These are phyloP conservation scores for Micractinium sp. DNA, from an alignment of 139 green algal genomes.

Conservation along the genomic window DNA sequence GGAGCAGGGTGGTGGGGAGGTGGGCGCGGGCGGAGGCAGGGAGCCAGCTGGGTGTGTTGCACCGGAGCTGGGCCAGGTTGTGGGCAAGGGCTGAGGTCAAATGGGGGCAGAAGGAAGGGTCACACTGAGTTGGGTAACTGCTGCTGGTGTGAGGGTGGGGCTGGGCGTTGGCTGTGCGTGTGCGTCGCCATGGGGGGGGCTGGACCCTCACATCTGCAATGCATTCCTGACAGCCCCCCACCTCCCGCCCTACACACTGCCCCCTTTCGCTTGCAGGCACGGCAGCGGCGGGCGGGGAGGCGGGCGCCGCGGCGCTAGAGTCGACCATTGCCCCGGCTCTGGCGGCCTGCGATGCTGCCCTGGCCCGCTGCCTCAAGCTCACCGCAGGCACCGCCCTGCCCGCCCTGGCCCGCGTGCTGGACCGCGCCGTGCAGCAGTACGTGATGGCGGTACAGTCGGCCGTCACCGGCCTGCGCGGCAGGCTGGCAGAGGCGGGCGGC, in stretches of 20 bases:
- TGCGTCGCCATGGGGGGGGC: neutral
- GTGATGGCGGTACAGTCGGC: constrained; percentile 33
- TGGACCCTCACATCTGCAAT: neutral
- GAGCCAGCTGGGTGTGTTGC: too few species aligned
- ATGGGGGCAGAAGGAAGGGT: too few species aligned
- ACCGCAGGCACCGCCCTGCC: constrained; percentile 71
- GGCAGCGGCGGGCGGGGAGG: neutral
- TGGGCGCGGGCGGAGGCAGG: too few species aligned
- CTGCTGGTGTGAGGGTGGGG: too few species aligned
- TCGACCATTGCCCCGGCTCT: constrained; percentile 22
- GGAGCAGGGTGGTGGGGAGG: constrained; percentile 8
- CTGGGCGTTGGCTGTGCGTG: neutral
- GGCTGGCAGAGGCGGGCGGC: constrained; percentile 16
- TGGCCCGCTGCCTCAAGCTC: constrained; percentile 62
- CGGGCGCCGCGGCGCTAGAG: constrained; percentile 1
- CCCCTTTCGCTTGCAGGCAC: neutral
- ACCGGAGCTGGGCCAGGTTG: too few species aligned
- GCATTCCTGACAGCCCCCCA: too few species aligned
- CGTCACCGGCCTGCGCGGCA: neutral
- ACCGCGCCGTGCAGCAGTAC: constrained; percentile 58
- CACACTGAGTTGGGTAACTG: too few species aligned
- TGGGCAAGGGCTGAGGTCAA: too few species aligned
- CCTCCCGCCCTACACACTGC: neutral
- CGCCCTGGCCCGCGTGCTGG: constrained; percentile 60
- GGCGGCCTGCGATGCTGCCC: constrained; percentile 37